Conservation (phyloP, 2,329 filamentous ascomycete species). For the Hymenoscyphus infarciens region DNA sequence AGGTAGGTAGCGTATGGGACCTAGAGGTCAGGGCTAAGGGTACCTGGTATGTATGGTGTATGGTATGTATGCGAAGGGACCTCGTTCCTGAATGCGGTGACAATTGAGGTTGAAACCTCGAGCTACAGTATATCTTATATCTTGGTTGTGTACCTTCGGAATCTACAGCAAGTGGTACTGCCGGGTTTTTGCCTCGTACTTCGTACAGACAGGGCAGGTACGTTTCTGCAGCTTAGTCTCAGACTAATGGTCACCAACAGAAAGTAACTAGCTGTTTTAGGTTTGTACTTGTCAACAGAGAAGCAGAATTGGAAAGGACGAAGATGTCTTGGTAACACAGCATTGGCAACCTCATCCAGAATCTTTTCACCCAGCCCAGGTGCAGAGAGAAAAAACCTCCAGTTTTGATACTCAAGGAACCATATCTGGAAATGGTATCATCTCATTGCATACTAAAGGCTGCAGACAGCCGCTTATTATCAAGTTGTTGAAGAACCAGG, state of each 20-base stretch:
- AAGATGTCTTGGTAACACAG: too few species aligned
- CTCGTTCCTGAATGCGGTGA: not conserved
- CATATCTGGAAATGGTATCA: not conserved
- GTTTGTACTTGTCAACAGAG: too few species aligned
- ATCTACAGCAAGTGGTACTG: not conserved
- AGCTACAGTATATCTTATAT: too few species aligned
- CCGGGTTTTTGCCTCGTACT: not conserved
- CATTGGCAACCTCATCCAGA: not conserved
- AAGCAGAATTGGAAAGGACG: too few species aligned
- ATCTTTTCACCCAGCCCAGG: too few species aligned
- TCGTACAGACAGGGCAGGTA: not conserved
- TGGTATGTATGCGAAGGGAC: not conserved
- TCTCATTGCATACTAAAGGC: not conserved
- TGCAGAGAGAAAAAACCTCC: not conserved
- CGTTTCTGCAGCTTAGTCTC: slow-evolving; percentile 1
- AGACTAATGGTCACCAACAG: not conserved
- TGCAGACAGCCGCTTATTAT: not conserved
- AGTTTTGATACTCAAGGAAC: not conserved
- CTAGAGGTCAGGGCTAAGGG: not conserved
- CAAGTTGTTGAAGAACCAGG: not conserved
- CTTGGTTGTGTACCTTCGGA: too few species aligned
- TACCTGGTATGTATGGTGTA: not conserved
- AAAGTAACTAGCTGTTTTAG: not conserved
- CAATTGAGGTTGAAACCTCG: not conserved
- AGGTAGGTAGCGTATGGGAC: not conserved